Conservation (phyloP, 805 yeast genomes). For the Lachancea quebecensis region DNA sequence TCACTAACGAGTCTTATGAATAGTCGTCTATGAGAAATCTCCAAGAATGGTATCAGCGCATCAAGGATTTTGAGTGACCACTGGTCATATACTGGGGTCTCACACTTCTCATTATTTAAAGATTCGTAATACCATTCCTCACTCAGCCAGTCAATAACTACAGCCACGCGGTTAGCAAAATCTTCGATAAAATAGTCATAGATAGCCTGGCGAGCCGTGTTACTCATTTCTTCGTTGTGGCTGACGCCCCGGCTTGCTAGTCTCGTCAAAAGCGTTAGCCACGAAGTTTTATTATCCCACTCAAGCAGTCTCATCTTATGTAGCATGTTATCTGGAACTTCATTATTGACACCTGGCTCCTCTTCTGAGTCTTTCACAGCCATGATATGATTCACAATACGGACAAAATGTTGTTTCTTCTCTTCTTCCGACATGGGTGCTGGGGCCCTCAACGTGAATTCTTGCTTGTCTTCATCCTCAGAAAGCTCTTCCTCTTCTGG, state of each 20-base stretch:
- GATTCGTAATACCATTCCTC: conserved; percentile 84
- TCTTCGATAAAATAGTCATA: conserved; percentile 68
- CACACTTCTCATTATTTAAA: conserved; percentile 1
- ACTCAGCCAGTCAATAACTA: conserved; percentile 84
- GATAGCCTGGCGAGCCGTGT: conserved; percentile 60
- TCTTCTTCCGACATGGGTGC: conserved; percentile 43
- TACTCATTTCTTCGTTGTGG: conserved; percentile 41
- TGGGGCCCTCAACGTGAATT: conserved; percentile 36
- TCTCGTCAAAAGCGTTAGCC: conserved; percentile 71
- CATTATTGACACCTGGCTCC: conserved; percentile 8
- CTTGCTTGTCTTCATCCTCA: conserved; percentile 12
- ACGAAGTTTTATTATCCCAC: conserved; percentile 61
- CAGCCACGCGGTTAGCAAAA: conserved; percentile 63
- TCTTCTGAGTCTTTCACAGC: conserved; percentile 16
- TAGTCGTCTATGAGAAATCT: conserved; percentile 68
- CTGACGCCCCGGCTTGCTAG: conserved; percentile 75
- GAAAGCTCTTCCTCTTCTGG: conserved; percentile 9
- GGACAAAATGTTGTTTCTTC: conserved; percentile 49
- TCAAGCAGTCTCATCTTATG: conserved; percentile 33
- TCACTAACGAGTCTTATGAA: conserved; percentile 83
- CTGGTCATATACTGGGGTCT: conserved; percentile 45
- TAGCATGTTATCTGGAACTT: conserved; percentile 4
- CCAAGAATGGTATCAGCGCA: conserved; percentile 76
- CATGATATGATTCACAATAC: conserved; percentile 40
- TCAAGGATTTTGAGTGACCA: conserved; percentile 74